These are phyloP conservation scores for Capronia americana DNA, from an alignment of 2,329 filamentous ascomycete genomes.

Conservation along the genomic window DNA sequence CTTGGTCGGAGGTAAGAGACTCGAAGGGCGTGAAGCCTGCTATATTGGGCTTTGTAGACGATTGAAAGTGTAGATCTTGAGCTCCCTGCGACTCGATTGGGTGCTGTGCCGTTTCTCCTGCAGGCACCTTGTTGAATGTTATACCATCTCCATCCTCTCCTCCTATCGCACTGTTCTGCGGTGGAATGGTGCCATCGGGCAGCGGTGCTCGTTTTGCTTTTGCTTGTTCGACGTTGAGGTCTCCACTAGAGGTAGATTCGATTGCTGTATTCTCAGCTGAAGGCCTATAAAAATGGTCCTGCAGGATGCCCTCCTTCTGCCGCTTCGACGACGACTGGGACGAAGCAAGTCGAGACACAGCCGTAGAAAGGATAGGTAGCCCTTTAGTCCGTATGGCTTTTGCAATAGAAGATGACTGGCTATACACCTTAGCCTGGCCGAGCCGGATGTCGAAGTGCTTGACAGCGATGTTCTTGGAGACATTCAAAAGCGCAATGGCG, in stretches of 20 bases:
- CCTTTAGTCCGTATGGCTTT: conserved; percentile 63
- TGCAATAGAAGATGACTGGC: conserved; percentile 68
- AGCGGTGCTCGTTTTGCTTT: conserved; percentile 52
- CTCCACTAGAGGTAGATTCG: conserved; percentile 47
- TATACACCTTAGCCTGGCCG: conserved; percentile 68
- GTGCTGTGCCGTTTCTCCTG: conserved; percentile 41
- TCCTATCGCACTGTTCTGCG: conserved; percentile 29
- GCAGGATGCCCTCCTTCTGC: conserved; percentile 50
- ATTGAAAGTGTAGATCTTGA: conserved; percentile 46
- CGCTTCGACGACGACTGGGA: conserved; percentile 20
- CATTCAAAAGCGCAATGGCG: conserved; percentile 72
- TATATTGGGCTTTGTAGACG: conserved; percentile 52
- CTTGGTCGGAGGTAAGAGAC: conserved; percentile 50
- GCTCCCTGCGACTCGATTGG: conserved; percentile 43
- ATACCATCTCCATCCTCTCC: conserved; percentile 34
- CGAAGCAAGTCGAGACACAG: conserved; percentile 51
- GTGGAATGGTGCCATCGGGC: conserved; percentile 60
- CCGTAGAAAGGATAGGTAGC: conserved; percentile 29
- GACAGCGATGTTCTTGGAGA: conserved; percentile 70
- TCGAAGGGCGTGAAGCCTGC: conserved; percentile 44
- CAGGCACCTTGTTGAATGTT: conserved; percentile 30
- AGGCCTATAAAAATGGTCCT: conserved; percentile 59
- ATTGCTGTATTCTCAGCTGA: conserved; percentile 51
- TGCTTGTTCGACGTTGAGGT: conserved; percentile 56
- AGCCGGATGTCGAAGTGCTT: conserved; percentile 66